Conservation (phyloP, 2,329 filamentous ascomycete genomes). For the Xylariomycetidae sp. region DNA sequence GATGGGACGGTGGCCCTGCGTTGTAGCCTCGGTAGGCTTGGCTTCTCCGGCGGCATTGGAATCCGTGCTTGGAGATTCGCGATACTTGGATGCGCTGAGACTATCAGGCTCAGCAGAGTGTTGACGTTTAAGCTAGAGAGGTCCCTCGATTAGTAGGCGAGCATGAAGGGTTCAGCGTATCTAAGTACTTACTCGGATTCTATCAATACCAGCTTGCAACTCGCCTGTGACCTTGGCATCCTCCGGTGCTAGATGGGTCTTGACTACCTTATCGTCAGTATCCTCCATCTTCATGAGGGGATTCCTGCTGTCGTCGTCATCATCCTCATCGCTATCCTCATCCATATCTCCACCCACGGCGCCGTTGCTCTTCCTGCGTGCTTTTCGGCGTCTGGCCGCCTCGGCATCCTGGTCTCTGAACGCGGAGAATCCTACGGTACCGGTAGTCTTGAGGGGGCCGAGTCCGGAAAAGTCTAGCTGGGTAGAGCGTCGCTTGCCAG, state of each 20-base stretch:
- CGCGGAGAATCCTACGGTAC: conserved; percentile 82
- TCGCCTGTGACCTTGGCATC: conserved; percentile 70
- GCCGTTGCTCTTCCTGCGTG: conserved; percentile 59
- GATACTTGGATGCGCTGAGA: conserved; percentile 34
- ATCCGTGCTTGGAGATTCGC: conserved; percentile 42
- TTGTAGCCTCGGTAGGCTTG: conserved; percentile 38
- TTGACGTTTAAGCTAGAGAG: conserved; percentile 71
- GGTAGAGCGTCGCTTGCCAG: conserved; percentile 73
- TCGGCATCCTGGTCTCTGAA: conserved; percentile 70
- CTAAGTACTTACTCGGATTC: conserved; percentile 66
- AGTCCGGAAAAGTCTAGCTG: conserved; percentile 83
- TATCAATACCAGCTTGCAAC: conserved; percentile 73
- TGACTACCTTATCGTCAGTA: conserved; percentile 56
- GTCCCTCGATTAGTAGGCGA: neutral
- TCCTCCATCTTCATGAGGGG: conserved; percentile 63
- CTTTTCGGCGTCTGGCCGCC: conserved; percentile 51
- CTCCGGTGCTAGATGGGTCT: conserved; percentile 60
- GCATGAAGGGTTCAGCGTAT: neutral
- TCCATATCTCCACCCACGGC: conserved; percentile 52
- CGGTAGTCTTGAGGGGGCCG: conserved; percentile 77
- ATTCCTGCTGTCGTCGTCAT: conserved; percentile 62
- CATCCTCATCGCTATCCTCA: conserved; percentile 72
- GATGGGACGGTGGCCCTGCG: conserved; percentile 25
- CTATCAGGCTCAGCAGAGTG: conserved; percentile 68
- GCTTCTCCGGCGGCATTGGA: conserved; percentile 31